Evolutionary conservation across 176 grass and related monocot species (phyloP), one percentile per base, ranked within the genome.

Genomic region (Triticum urartu): DNA sequence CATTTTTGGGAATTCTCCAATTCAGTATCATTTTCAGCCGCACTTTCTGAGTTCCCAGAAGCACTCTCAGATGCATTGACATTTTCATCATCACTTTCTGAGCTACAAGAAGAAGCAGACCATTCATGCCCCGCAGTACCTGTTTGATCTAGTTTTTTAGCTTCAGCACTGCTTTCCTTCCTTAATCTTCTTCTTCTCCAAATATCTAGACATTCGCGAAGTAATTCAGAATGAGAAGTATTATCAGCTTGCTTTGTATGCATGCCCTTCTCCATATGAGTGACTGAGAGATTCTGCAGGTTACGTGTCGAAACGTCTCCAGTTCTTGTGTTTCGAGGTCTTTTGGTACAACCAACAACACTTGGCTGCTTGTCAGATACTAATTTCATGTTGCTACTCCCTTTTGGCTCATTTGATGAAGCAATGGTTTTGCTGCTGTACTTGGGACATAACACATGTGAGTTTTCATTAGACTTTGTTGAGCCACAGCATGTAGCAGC

Each of bases 111-210:
- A 72, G 33, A 59, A 83, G 62, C 80, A 70, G 45, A 15, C 58
- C 10, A 59, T 85, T 69, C 33, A 80, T 58, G 65, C 33, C 39
- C 33, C 33, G 21, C 22, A 17, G 39, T 65, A 25, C 43, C 11
- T n/a, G 50, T 65, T 79, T 72, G 40, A 73, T 67, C 18, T 9
- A 32, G 6, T 56, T 58, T 80, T 34, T 75, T 82, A 85, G 76
- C 59, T 72, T 59, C 62, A 75, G 87, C 58, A 81, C 67, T 47
- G 34, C 4, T 66, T 43, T 67, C 45, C 33, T 81, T 80, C 77
- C 69, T 80, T 75, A 85, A 58, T 81, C 72, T 52, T 85, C 78
- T 75, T 75, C 79, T 64, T 85, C 68, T 85, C 88, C 88, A 85
- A 20, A 85, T 18, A 72, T 25, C 33, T 36, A 85, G 75, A 80